These are phyloP conservation scores for Ensete ventricosum DNA, from an alignment of 176 grass and related monocot genomes.

Conservation along the genomic window DNA sequence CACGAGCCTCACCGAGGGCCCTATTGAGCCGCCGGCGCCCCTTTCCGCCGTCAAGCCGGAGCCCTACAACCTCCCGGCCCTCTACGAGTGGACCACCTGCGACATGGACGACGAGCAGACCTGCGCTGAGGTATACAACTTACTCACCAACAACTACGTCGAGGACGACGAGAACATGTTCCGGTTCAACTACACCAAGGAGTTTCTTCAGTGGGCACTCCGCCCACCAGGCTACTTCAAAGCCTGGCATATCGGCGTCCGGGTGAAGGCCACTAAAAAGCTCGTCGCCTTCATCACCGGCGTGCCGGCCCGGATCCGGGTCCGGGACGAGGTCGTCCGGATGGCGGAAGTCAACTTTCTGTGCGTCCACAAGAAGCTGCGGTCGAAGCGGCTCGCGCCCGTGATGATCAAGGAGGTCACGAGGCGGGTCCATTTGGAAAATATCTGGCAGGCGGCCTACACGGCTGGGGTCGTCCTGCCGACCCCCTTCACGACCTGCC, in stretches of 20 bases:
- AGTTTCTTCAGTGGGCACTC: slow-evolving; percentile 91
- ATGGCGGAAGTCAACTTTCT: slow-evolving; percentile 99
- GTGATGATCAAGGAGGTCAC: slow-evolving; percentile 99
- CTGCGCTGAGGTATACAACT: slow-evolving; percentile 73
- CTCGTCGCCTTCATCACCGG: slow-evolving; percentile 96
- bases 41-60: slow-evolving; percentile 82
- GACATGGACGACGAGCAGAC: slow-evolving; percentile 75
- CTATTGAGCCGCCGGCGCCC: slow-evolving; percentile 64
- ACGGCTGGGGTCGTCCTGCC: slow-evolving; percentile 86
- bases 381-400: slow-evolving; percentile 94
- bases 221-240: slow-evolving; percentile 77
- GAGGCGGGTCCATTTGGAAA: slow-evolving; percentile 83
- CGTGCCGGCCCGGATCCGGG: slow-evolving; percentile 85
- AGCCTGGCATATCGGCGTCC: slow-evolving; percentile 98
- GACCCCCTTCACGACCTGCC: slow-evolving; percentile 86
- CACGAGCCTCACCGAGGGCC: slow-evolving; percentile 46
- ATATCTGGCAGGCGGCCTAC: slow-evolving; percentile 98
- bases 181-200: slow-evolving; percentile 95
- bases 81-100: slow-evolving; percentile 95
- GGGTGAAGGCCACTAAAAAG: slow-evolving; percentile 70
- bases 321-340: slow-evolving; percentile 54
- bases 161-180: slow-evolving; percentile 99
- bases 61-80: slow-evolving; percentile 68
- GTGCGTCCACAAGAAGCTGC: slow-evolving; percentile 99
- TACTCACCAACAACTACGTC: slow-evolving; percentile 93